Evolutionary conservation across 169 alveolate species (phyloP).

Genomic region (Cryptosporidium tyzzeri): DNA sequence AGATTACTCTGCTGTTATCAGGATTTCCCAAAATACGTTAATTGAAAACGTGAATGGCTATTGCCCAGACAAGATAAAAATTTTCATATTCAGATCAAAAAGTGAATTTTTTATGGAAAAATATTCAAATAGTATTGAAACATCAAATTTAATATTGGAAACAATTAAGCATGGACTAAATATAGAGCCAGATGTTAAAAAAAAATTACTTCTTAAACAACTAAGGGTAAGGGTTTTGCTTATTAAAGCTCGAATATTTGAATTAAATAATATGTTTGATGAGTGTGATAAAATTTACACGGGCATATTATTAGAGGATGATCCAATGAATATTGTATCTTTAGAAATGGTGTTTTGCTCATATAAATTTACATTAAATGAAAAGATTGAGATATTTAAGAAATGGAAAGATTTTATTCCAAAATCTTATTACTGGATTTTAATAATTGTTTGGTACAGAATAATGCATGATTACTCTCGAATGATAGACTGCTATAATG

Average conservation of each 20-base stretch:
- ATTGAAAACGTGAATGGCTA: background rate
- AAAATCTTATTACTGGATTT: constrained; percentile 8
- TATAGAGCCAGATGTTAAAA: background rate
- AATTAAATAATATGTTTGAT: constrained; percentile 39
- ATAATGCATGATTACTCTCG: constrained; percentile 41
- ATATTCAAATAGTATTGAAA: constrained; percentile 36
- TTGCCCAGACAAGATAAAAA: background rate
- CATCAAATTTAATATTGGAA: constrained; percentile 20
- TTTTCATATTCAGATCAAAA: constrained; percentile 42
- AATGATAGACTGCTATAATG: background rate
- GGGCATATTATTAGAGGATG: constrained; percentile 32
- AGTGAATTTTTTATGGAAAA: constrained; percentile 50
- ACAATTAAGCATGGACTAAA: background rate
- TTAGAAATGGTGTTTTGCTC: constrained; percentile 43
- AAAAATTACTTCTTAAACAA: constrained; percentile 14
- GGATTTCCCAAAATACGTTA: constrained; percentile 6
- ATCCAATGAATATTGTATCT: constrained; percentile 32
- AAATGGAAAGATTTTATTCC: constrained; percentile 52
- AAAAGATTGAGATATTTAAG: constrained; percentile 27
- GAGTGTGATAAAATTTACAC: constrained; percentile 10
- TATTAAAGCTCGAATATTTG: constrained; percentile 58
- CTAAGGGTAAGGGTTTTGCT: constrained; percentile 4
- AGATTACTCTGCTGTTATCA: constrained; percentile 59
- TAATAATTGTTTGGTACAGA: constrained; percentile 5
- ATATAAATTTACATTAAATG: background rate